A percentile compares a stretch with the other conserved stretches of the same genome.
These are phyloP conservation scores for Abelmoschus esculentus DNA, from an alignment of 345 rosid species.

Conservation along the genomic window DNA sequence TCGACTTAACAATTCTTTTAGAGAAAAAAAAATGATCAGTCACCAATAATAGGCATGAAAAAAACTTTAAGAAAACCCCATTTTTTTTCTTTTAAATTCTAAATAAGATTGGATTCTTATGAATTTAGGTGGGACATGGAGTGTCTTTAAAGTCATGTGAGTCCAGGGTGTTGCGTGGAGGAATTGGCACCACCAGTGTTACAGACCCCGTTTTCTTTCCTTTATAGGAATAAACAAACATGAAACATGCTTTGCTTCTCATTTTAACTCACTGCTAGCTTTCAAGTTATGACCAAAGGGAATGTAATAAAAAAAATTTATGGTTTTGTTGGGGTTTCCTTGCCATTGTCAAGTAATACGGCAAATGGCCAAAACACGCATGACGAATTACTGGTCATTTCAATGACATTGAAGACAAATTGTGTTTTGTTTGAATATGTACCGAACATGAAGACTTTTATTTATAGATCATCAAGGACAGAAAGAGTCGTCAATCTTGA, in stretches of 20 bases:
- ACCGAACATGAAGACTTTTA: not conserved
- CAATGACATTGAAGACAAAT: not conserved
- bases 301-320: no score
- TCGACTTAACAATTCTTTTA: not conserved
- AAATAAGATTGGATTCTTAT: not conserved
- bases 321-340: not conserved
- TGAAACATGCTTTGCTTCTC: not conserved
- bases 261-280: not conserved
- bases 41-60: not conserved
- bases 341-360: not conserved
- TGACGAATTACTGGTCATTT: not conserved
- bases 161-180: not conserved
- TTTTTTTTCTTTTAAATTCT: not conserved
- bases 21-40: not conserved
- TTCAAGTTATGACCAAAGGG: no score
- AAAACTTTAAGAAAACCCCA: not conserved
- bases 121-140: not conserved
- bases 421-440: not conserved
- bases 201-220: not conserved
- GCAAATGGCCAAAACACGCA: not conserved
- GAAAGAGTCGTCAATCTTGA: slow-evolving; percentile 1
- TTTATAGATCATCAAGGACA: not conserved
- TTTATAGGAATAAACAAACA: not conserved
- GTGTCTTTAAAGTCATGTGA: not conserved
- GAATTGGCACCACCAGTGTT: not conserved